phyloP scores from a whole-genome alignment of 495 filamentous ascomycete genomes.

The Aspergillus kassunensis region DNA sequence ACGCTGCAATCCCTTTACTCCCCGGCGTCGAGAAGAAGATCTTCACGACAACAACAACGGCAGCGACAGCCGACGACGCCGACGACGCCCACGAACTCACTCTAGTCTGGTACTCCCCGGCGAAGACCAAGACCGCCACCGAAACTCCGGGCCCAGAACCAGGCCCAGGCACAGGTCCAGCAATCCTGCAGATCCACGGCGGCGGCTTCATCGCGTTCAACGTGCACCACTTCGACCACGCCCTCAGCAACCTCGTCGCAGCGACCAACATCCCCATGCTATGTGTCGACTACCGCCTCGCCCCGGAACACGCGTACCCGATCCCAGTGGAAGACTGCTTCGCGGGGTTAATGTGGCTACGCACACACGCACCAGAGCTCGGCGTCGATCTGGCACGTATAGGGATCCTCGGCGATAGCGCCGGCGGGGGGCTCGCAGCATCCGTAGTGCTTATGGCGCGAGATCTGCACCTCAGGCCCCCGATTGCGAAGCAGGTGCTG shows the following conservation, averaged over 20 bases:
- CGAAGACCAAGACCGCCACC: not conserved
- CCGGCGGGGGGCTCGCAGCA: slow-evolving; percentile 52
- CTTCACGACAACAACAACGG: not conserved
- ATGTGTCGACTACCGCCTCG: slow-evolving; percentile 33
- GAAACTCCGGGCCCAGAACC: not conserved
- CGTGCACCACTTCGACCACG: slow-evolving; percentile 2
- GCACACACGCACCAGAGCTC: slow-evolving; percentile 33
- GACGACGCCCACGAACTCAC: not conserved
- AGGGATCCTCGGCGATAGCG: slow-evolving; percentile 58
- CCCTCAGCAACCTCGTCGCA: slow-evolving; percentile 7
- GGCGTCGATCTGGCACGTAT: slow-evolving; percentile 54
- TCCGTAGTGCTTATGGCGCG: slow-evolving; percentile 39
- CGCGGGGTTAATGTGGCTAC: slow-evolving; percentile 38
- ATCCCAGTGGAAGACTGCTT: slow-evolving; percentile 35
- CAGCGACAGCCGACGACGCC: too few relatives aligned
- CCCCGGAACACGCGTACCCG: slow-evolving; percentile 32
- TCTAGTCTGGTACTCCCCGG: not conserved
- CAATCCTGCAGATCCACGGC: slow-evolving; percentile 12
- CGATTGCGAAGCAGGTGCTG: slow-evolving; percentile 43
- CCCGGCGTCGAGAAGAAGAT: not conserved
- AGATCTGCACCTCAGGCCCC: slow-evolving; percentile 32
- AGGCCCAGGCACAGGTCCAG: too few relatives aligned
- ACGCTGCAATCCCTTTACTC: not conserved
- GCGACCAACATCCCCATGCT: slow-evolving; percentile 19
- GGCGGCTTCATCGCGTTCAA: slow-evolving; percentile 20